phyloP scores from a whole-genome alignment of 305 asterid genomes.

The Ilex paraguariensis region DNA sequence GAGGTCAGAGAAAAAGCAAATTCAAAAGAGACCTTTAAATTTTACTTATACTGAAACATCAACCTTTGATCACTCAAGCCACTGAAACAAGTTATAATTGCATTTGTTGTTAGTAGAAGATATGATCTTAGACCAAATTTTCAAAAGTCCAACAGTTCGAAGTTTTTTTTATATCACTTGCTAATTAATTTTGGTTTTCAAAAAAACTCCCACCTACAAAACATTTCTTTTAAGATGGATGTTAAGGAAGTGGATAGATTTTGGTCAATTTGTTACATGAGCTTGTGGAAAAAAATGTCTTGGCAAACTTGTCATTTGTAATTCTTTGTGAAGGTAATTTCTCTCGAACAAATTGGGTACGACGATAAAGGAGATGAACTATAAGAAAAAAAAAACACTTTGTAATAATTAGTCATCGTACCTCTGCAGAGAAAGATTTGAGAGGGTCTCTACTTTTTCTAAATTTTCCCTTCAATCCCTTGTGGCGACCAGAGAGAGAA shows the following conservation, averaged over 20 bases:
- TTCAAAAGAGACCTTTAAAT: slow-evolving; percentile 36
- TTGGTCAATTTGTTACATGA: too few relatives aligned
- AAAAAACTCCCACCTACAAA: too few relatives aligned
- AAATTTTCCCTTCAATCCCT: slow-evolving; percentile 57
- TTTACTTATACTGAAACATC: slow-evolving; percentile 10
- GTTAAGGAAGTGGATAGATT: too few relatives aligned
- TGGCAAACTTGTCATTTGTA: background rate
- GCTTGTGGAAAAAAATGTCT: background rate
- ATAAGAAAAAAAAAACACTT: background rate
- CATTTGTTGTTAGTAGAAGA: background rate
- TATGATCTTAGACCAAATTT: background rate
- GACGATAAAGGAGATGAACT: background rate
- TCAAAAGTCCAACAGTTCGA: background rate
- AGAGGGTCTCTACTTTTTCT: slow-evolving; percentile 71
- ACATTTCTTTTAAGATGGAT: too few relatives aligned
- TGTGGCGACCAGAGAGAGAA: slow-evolving; percentile 36
- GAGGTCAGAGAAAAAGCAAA: background rate
- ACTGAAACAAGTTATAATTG: background rate
- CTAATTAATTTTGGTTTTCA: too few relatives aligned
- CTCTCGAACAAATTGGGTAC: too few relatives aligned
- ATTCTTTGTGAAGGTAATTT: slow-evolving; percentile 21
- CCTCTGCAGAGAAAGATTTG: slow-evolving; percentile 82
- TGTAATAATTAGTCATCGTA: slow-evolving; percentile 12
- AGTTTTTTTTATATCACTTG: too few relatives aligned
- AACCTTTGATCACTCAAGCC: background rate